Evolutionary conservation across 495 filamentous ascomycete species (phyloP).

Genomic region (Echria macrotheca): DNA sequence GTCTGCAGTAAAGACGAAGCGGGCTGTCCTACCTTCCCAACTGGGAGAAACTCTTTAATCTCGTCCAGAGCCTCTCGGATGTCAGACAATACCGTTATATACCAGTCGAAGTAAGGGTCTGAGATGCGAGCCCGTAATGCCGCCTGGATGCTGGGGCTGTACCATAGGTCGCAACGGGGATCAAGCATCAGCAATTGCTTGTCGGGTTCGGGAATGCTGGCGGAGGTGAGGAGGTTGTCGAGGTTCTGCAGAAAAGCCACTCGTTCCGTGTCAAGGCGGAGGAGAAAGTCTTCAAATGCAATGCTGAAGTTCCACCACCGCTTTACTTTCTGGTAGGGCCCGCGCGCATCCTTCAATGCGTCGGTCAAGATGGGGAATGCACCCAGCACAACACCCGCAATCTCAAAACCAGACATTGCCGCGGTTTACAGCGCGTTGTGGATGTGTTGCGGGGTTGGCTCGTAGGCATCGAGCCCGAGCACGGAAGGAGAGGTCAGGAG

Average conservation of each 20-base stretch:
- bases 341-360: neutral
- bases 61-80: neutral
- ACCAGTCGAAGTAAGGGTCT: neutral
- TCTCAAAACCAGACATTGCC: neutral
- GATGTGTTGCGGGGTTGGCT: no score
- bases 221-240: neutral
- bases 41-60: neutral
- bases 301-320: neutral
- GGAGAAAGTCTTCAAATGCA: neutral
- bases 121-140: neutral
- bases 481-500: no score
- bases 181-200: neutral
- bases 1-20: no score
- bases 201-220: neutral
- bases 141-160: neutral
- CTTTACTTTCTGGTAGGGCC: neutral
- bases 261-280: neutral
- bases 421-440: no score
- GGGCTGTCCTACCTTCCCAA: neutral
- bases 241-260: neutral
- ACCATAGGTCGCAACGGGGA: neutral
- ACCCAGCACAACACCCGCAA: neutral
- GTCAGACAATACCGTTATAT: neutral
- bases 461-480: no score
- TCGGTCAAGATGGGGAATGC: neutral